Evolutionary conservation across 495 filamentous ascomycete species (phyloP), one percentile per base, ranked within the genome.

Genomic region (Glonium stellatum): DNA sequence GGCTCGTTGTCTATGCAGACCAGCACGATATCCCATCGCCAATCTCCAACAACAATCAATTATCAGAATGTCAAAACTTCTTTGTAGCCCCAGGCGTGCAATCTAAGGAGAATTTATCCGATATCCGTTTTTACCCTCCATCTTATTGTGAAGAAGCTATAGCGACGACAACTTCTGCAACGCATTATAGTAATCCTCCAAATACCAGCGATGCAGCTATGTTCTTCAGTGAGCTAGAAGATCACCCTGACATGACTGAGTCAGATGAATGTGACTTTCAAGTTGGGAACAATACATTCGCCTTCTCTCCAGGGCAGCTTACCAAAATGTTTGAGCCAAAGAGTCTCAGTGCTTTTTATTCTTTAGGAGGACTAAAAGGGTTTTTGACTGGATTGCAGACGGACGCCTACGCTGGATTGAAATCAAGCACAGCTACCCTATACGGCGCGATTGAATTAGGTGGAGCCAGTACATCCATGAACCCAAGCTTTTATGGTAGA

Each of bases 11-110:
- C n/a, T n/a, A n/a, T n/a, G n/a, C n/a, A n/a, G n/a, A n/a, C n/a
- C n/a, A n/a, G 0, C 91, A 95, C 72, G 93, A 96, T 74, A 73
- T 95, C 54, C 92, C 89, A 5, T 92, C 87, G 13, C 88, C 71
- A 1, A 75, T 79, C 15, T 71, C 76, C n/a, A n/a, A n/a, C n/a
- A n/a, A n/a, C n/a, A n/a, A n/a, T 23, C 79, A 80, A 62, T 71
- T 71, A 61, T 70, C 72, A 15, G 78, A 82, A 58, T 71, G 80
- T 59, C 80, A 82, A 35, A 80, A 81, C 59, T 87, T 82, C 68
- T 75, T 88, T 8, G 75, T 81, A 0, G 85, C 88, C 0, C 85
- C 85, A 10, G 79, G 77, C 11, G 64, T 72, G 0, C 78, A 83
- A 35, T 87, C 84, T 55, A 79, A 84, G 47, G 83, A 82, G 0